A percentile compares a stretch with the other conserved stretches of the same genome.
Evolutionary conservation across 805 yeast species (phyloP).

Genomic region (Cyberlindnera mississippiensis): DNA sequence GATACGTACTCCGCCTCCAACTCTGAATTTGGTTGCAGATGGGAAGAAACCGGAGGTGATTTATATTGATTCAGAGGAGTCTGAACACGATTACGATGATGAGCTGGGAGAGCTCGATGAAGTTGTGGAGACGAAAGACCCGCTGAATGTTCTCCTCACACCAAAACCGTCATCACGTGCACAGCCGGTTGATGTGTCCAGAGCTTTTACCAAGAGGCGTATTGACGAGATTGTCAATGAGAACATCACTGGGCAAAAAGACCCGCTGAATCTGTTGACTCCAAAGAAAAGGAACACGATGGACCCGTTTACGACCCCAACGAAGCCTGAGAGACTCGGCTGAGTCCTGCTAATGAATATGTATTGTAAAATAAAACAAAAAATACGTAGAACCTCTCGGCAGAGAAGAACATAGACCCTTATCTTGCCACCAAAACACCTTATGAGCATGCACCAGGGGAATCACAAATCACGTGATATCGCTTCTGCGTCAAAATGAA

Average conservation of each 20-base stretch:
- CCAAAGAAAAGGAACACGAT: conserved; percentile 4
- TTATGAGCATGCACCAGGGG: no score
- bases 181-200: no score
- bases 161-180: neutral
- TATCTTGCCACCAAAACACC: no score
- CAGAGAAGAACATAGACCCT: no score
- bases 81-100: conserved; percentile 1
- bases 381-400: no score
- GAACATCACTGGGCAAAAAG: neutral
- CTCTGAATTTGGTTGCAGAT: neutral
- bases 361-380: no score
- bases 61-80: neutral
- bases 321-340: neutral
- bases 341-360: no score
- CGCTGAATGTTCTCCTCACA: neutral
- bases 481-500: no score
- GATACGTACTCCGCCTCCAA: conserved; percentile 2
- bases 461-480: no score
- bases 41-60: neutral
- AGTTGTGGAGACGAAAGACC: neutral
- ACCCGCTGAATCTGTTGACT: conserved; percentile 5
- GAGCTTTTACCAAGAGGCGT: neutral
- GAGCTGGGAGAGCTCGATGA: neutral
- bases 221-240: neutral
- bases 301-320: neutral